Conservation (phyloP, 75 land plant genomes). For the Picea glauca region DNA sequence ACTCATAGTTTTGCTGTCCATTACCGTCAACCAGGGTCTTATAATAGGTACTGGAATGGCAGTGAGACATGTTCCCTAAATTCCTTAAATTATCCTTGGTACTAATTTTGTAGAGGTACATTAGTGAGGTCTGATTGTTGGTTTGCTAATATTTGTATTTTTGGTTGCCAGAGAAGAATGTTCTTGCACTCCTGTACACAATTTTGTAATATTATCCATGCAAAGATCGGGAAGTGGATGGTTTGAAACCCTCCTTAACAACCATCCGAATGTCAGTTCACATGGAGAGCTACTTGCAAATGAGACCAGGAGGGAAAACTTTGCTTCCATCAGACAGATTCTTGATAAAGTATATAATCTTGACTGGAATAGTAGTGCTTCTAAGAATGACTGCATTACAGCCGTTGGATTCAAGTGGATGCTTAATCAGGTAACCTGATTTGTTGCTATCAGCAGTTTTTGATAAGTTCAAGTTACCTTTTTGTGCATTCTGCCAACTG, state of each 20-base stretch:
- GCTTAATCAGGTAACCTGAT: conserved; percentile 49
- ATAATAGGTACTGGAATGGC: not conserved
- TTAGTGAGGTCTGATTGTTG: not conserved
- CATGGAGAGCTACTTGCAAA: conserved; percentile 89
- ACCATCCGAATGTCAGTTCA: conserved; percentile 83
- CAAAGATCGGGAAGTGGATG: conserved; percentile 97
- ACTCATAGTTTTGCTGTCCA: not conserved
- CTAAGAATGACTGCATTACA: conserved; percentile 43
- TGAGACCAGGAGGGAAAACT: conserved; percentile 54
- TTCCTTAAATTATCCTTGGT: not conserved
- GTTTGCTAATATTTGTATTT: not conserved
- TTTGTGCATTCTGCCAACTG: not conserved
- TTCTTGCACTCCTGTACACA: conserved; percentile 72
- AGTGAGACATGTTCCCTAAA: not conserved
- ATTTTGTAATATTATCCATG: conserved; percentile 75
- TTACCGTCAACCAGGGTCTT: conserved; percentile 7
- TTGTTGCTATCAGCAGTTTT: not conserved
- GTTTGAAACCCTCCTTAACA: conserved; percentile 92
- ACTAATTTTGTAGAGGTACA: too few species aligned
- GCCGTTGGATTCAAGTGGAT: conserved; percentile 66
- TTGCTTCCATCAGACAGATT: conserved; percentile 18
- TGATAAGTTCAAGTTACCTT: not conserved
- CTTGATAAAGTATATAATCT: conserved; percentile 47
- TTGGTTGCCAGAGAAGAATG: conserved; percentile 65
- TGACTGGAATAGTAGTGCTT: conserved; percentile 49